phyloP scores from a whole-genome alignment of 2,329 filamentous ascomycete genomes.

The Cercospora brassicicola region DNA sequence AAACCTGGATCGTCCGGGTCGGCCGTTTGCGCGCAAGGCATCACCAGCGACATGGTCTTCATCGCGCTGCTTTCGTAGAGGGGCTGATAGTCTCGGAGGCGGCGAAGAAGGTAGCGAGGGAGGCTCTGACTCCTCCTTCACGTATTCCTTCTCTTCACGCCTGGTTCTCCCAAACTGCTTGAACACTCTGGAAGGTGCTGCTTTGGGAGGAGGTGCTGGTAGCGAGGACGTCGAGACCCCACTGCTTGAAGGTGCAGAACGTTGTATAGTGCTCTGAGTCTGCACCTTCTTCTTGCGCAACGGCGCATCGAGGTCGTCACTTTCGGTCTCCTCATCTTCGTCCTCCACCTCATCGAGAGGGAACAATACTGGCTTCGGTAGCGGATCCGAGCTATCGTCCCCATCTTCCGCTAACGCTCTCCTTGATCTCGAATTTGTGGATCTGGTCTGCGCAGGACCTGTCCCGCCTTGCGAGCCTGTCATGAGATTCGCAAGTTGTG shows the following conservation, averaged over 20 bases:
- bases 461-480: constrained; percentile 26
- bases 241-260: not conserved
- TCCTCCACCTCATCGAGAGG: constrained; percentile 13
- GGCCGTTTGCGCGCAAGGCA: not conserved
- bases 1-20: not conserved
- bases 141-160: not conserved
- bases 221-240: not conserved
- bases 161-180: not conserved
- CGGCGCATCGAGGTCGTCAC: constrained; percentile 30
- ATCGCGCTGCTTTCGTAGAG: not conserved
- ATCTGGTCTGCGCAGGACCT: constrained; percentile 25
- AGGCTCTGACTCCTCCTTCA: constrained; percentile 1
- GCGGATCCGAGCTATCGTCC: constrained; percentile 4
- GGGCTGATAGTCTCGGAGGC: constrained; percentile 4
- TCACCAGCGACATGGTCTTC: not conserved
- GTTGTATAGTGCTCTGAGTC: not conserved
- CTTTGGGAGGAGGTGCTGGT: not conserved
- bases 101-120: constrained; percentile 9
- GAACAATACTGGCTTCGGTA: constrained; percentile 2
- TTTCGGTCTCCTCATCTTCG: constrained; percentile 22
- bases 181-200: not conserved
- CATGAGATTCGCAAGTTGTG: constrained; percentile 41
- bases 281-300: not conserved
- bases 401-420: constrained; percentile 17
- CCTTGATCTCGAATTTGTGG: constrained; percentile 28